phyloP scores from a whole-genome alignment of 2,329 filamentous ascomycete species.

The Fusarium paranaense region DNA sequence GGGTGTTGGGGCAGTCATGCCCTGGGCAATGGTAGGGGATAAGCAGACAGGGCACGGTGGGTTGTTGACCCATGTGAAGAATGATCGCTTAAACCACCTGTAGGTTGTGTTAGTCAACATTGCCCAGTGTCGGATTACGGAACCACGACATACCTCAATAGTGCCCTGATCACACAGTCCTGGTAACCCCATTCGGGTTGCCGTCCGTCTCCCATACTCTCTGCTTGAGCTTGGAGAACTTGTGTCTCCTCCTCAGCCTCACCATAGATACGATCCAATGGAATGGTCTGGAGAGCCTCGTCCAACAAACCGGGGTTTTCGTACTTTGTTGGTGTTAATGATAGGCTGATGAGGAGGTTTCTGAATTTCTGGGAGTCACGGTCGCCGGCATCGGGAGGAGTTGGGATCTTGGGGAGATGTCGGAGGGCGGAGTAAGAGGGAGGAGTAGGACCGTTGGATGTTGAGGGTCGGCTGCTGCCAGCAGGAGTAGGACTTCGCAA shows the following conservation, averaged over 20 bases:
- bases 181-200: constrained; percentile 96
- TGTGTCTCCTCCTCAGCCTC: constrained; percentile 95
- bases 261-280: constrained; percentile 89
- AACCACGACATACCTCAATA: constrained; percentile 74
- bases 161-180: constrained; percentile 91
- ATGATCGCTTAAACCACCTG: constrained; percentile 91
- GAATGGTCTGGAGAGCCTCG: constrained; percentile 87
- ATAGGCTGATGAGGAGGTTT: constrained; percentile 86
- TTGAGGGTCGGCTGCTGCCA: constrained; percentile 58
- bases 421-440: constrained; percentile 62
- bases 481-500: constrained; percentile 55
- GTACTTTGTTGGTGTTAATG: constrained; percentile 90
- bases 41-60: constrained; percentile 85
- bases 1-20: constrained; percentile 85
- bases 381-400: constrained; percentile 75
- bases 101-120: constrained; percentile 29
- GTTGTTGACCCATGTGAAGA: constrained; percentile 98
- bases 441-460: constrained; percentile 58
- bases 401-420: constrained; percentile 71
- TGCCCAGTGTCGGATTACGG: neutral
- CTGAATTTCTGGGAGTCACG: constrained; percentile 78
- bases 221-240: constrained; percentile 86
- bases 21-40: constrained; percentile 84
- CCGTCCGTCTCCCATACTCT: constrained; percentile 83
- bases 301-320: constrained; percentile 96